Evolutionary conservation across 75 land plant species (phyloP).

Genomic region (Picea sitchensis): DNA sequence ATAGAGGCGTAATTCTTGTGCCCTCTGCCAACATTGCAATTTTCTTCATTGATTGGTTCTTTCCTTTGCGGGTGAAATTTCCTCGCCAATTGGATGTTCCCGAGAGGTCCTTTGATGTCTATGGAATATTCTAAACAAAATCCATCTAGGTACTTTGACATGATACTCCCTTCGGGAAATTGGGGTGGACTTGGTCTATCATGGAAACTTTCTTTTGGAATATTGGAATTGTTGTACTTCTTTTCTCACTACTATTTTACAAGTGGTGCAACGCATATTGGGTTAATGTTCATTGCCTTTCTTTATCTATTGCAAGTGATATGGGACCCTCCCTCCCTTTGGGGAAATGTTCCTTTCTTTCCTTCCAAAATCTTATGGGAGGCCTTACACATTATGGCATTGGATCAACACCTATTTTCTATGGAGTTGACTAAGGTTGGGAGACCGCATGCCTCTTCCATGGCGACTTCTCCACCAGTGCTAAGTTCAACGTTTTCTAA

Average conservation of each 20-base stretch:
- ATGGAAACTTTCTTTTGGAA: constrained; percentile 93
- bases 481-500: too few relatives aligned
- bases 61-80: constrained; percentile 48
- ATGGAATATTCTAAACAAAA: constrained; percentile 45
- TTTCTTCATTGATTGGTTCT: constrained; percentile 38
- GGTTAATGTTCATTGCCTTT: constrained; percentile 98
- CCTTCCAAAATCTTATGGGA: constrained; percentile 93
- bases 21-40: constrained; percentile 90
- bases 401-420: constrained; percentile 96
- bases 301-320: constrained; percentile 79
- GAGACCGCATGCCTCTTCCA: too few relatives aligned
- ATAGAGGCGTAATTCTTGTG: constrained; percentile 92
- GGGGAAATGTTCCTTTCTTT: constrained; percentile 85
- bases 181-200: constrained; percentile 93
- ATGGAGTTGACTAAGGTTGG: constrained; percentile 65
- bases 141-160: constrained; percentile 77
- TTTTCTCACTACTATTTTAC: constrained; percentile 97
- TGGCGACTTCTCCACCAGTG: too few relatives aligned
- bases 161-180: constrained; percentile 82
- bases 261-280: constrained; percentile 98
- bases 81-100: constrained; percentile 88
- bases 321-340: constrained; percentile 90
- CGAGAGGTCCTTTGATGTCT: constrained; percentile 77
- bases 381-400: constrained; percentile 97
- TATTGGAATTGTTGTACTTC: constrained; percentile 87